Evolutionary conservation across 768 basidiomycete genomes (phyloP).

Genomic region (Neoboletus magnificus): DNA sequence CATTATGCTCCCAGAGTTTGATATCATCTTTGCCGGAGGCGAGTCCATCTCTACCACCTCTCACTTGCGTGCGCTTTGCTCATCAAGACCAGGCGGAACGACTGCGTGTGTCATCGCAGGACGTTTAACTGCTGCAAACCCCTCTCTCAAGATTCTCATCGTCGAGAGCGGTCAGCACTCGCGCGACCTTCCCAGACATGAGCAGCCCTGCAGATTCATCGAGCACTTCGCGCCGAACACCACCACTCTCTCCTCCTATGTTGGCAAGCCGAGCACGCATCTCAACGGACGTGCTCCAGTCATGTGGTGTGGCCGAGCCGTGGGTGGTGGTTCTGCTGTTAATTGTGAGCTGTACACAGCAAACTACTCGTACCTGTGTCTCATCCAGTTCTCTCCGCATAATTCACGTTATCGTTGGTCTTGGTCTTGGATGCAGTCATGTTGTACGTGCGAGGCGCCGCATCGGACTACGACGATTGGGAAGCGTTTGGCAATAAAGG

Average conservation of each 20-base stretch:
- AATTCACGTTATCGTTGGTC: neutral
- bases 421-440: slow-evolving; percentile 28
- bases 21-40: slow-evolving; percentile 62
- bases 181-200: slow-evolving; percentile 40
- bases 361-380: too few species aligned
- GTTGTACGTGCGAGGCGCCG: slow-evolving; percentile 56
- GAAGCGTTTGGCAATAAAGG: slow-evolving; percentile 47
- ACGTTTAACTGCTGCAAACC: too few species aligned
- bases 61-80: neutral
- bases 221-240: slow-evolving; percentile 38
- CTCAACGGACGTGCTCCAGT: too few species aligned
- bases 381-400: neutral
- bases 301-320: too few species aligned
- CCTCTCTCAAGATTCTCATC: too few species aligned
- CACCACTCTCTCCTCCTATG: slow-evolving; percentile 44
- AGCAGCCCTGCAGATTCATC: slow-evolving; percentile 52
- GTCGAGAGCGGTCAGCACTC: too few species aligned
- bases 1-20: slow-evolving; percentile 30
- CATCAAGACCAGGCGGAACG: slow-evolving; percentile 40
- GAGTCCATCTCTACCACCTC: neutral
- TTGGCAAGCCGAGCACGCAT: slow-evolving; percentile 38
- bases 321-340: slow-evolving; percentile 45
- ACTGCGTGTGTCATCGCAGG: slow-evolving; percentile 5
- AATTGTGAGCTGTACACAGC: slow-evolving; percentile 43
- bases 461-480: slow-evolving; percentile 40